Evolutionary conservation across 1,139 yeast genomes (phyloP), one percentile per base, ranked within the genome.

Genomic region (Taphrina betulina): DNA sequence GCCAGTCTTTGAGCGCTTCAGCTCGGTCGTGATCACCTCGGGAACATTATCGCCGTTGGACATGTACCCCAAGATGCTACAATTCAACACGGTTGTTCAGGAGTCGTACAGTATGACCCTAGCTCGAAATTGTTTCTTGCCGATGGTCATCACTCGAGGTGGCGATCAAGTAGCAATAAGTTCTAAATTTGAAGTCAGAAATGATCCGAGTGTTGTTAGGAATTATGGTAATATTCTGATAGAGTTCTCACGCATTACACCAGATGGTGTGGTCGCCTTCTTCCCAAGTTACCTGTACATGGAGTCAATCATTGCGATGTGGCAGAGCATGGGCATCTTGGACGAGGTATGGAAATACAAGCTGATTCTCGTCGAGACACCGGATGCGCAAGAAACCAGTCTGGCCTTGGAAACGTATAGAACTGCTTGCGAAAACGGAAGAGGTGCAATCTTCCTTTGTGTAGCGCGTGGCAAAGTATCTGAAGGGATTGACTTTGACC

Each of bases 401-500:
- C 72, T 92, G 61, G 99, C 98, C 0, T 73, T 92, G 62, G 98
- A 94, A 64, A 92, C 98, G 0, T 92, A 90, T 68, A 77, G 98
- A 65, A 86, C 90, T 37, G 99, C 99, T 0, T 92, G 99, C 67
- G 84, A 94, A 1, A 94, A 90, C 69, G 99, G 99, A 3, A 77
- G 98, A 62, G 99, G 99, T 1, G 99, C 99, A 0, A 90, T 94
- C 1, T 78, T 92, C 67, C 76, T 92, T 43, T 88, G 96, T 36
- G 99, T 92, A 62, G 99, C 99, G 28, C 90, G 99, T 77, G 99
- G 99, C 5, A 92, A 92, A 68, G 97, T 92, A 1, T 86, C 95
- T 1, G 99, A 92, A 72, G 99, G 99, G 60, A 92, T 92, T 65
- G 99, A 92, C 88, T 92, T 92, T 73, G 98, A 94, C 68, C 96